Percentiles rank a stretch among this genome's conserved stretches.
phyloP scores from a whole-genome alignment of 2,329 filamentous ascomycete genomes.

The Diaporthe ilicicola region DNA sequence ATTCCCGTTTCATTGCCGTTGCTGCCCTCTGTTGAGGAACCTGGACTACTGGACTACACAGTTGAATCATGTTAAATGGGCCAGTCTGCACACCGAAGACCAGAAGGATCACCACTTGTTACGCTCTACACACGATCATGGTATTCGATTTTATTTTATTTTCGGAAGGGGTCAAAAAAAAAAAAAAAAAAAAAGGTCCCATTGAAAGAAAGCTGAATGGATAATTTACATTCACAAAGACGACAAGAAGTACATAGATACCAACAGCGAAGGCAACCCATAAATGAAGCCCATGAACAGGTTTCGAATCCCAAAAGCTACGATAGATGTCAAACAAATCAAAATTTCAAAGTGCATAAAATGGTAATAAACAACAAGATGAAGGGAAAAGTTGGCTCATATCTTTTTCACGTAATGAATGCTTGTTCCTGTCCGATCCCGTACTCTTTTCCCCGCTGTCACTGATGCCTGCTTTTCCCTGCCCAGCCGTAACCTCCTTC shows the following conservation, averaged over 20 bases:
- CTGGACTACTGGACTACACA: too few species aligned
- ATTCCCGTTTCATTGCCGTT: not conserved
- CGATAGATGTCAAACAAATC: too few species aligned
- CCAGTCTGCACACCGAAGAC: not conserved
- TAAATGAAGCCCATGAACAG: not conserved
- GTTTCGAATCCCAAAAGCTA: not conserved
- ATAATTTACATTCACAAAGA: not conserved
- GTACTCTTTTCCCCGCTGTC: not conserved
- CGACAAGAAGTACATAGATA: not conserved
- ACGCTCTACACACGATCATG: not conserved
- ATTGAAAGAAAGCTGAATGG: too few species aligned
- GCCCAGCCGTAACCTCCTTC: constrained; percentile 13
- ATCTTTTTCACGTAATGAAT: not conserved
- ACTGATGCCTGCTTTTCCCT: not conserved
- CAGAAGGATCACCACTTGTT: not conserved
- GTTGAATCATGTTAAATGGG: not conserved
- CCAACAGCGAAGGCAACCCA: not conserved
- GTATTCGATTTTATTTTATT: not conserved
- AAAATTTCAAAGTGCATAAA: not conserved
- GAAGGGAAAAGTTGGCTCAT: constrained; percentile 16
- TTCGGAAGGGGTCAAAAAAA: not conserved
- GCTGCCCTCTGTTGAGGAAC: not conserved
- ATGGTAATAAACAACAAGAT: constrained; percentile 30
- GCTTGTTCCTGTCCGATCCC: constrained; percentile 16
- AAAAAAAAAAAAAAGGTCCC: too few species aligned